Percentiles rank a stretch among this genome's conserved stretches.
Evolutionary conservation across 345 rosid genomes (phyloP).

Genomic region (Noccaea caerulescens): DNA sequence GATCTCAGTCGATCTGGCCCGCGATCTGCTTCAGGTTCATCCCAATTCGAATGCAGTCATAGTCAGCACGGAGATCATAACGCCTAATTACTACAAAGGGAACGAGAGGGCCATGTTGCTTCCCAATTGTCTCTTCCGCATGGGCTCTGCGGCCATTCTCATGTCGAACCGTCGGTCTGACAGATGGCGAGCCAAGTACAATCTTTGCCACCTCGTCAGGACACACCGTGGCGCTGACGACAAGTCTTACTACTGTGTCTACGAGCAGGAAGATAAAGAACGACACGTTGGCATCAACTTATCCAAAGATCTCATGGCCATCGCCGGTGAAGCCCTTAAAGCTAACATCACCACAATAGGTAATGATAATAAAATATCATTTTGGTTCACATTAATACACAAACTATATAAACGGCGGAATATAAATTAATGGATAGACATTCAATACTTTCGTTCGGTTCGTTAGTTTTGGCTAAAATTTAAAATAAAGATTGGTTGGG

Average conservation of each 20-base stretch:
- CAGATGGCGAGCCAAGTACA: conserved; percentile 67
- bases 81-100: conserved; percentile 69
- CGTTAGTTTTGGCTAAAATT: background rate
- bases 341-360: conserved; percentile 82
- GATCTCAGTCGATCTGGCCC: conserved; percentile 71
- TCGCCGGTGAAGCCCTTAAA: conserved; percentile 80
- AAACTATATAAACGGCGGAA: conserved; percentile 20
- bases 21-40: conserved; percentile 71
- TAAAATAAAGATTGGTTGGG: background rate
- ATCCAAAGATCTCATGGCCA: conserved; percentile 79
- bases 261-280: conserved; percentile 71
- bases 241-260: conserved; percentile 67
- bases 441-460: background rate
- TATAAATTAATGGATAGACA: background rate
- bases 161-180: conserved; percentile 65
- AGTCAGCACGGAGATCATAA: conserved; percentile 76
- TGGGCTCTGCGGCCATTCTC: conserved; percentile 76
- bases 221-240: conserved; percentile 82
- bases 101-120: conserved; percentile 81
- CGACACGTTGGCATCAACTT: conserved; percentile 65
- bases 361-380: conserved; percentile 6
- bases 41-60: conserved; percentile 70
- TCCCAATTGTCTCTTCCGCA: conserved; percentile 81
- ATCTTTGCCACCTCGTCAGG: conserved; percentile 70
- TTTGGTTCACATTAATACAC: background rate